Evolutionary conservation across 108 stramenopile species (phyloP), one percentile per base, ranked within the genome.

Genomic region (Hondaea fermentalgiana): DNA sequence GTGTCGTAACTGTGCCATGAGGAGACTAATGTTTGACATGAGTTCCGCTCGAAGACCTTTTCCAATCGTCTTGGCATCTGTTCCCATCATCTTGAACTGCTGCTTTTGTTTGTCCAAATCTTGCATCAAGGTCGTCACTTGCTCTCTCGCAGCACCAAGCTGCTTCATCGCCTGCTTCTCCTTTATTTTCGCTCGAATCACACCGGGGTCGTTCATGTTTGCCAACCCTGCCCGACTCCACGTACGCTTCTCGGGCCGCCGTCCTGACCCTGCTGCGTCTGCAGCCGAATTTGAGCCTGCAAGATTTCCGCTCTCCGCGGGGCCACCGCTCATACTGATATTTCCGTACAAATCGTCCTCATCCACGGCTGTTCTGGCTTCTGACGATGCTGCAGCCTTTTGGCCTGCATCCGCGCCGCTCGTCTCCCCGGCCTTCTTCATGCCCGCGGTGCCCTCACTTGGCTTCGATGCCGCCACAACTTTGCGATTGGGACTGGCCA

Each of bases 121-220:
- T 17, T 53, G 19, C 76, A 83, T 83, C 45, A 83, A 23, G 43
- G 14, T 25, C 47, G 42, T 88, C 19, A 88, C 88, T 69, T 88
- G 59, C 25, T 83, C 76, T 35, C 49, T 4, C 16, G 76, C 76
- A 3, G 12, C 76, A 25, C 14, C 49, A 45, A 83, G 51, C 76
- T 83, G 76, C 45, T 83, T 83, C 43, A 6, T 45, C n/a, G 76
- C 76, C 51, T 88, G 60, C 59, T 69, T 60, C 60, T 88, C 88
- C 35, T 64, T 64, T 6, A 21, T 60, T 21, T 88, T 64, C 5
- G 59, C 59, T 14, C 43, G 35, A 12, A 64, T 44, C 44, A 88
- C 58, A 14, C 16, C 60, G 3, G 42, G 42, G 21, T 88, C 60
- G 43, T 64, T 88, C 42, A 64, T 44, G 60, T 64, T 88, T 25